phyloP scores from a whole-genome alignment of 2,329 filamentous ascomycete genomes.

The Ophiognomonia clavigignenti-juglandacearum region DNA sequence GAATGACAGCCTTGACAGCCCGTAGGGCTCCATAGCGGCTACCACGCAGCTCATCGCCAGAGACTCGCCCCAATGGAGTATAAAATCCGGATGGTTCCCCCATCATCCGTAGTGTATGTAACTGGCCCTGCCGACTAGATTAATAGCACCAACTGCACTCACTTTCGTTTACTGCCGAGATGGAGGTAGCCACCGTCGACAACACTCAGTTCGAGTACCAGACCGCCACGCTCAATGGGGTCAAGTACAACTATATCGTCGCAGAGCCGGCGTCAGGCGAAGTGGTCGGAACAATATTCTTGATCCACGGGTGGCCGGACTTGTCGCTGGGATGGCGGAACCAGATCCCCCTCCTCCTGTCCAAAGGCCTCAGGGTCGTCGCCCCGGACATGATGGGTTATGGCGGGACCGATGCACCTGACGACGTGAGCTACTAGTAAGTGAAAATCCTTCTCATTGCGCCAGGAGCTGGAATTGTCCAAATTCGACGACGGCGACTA shows the following conservation, averaged over 20 bases:
- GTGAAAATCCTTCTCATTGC: not conserved
- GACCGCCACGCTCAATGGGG: slow-evolving; percentile 59
- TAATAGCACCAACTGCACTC: no score
- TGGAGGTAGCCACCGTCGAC: no score
- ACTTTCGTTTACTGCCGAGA: no score
- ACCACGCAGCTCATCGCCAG: no score
- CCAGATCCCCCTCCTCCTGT: slow-evolving; percentile 73
- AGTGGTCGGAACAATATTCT: slow-evolving; percentile 24
- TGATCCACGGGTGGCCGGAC: slow-evolving; percentile 77
- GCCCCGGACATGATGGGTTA: slow-evolving; percentile 86
- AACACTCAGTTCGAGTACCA: slow-evolving; percentile 45
- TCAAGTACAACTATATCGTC: slow-evolving; percentile 63
- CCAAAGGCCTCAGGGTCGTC: slow-evolving; percentile 71
- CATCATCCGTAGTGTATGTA: no score
- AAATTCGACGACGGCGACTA: not conserved
- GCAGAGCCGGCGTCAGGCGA: slow-evolving; percentile 39
- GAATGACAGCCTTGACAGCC: no score
- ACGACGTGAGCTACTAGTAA: slow-evolving; percentile 55
- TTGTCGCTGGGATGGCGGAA: slow-evolving; percentile 83
- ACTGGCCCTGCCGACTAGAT: no score
- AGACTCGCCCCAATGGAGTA: no score
- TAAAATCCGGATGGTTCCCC: no score
- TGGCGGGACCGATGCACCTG: slow-evolving; percentile 66
- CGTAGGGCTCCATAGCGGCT: no score
- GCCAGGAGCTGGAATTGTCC: no score